phyloP scores from a whole-genome alignment of 202 grass and related monocot species.

The Carex sylvatica region DNA sequence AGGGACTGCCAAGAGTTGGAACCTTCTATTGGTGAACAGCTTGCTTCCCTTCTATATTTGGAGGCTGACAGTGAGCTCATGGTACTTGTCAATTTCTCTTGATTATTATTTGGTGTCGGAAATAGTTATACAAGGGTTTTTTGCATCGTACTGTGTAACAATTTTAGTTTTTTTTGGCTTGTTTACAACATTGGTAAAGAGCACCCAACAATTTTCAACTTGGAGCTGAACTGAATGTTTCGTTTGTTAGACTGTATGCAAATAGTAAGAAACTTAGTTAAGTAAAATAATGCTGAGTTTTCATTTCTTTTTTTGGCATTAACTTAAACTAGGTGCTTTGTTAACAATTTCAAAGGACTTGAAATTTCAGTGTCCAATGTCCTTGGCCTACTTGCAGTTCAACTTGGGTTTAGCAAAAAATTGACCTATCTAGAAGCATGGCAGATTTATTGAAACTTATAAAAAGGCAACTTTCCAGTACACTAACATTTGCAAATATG shows the following conservation, averaged over 20 bases:
- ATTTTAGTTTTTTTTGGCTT: conserved; percentile 21
- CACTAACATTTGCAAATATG: not conserved
- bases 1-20: conserved; percentile 97
- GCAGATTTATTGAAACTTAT: not conserved
- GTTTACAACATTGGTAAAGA: not conserved
- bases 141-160: not conserved
- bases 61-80: conserved; percentile 92
- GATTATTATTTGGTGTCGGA: conserved; percentile 16
- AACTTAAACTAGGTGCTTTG: not conserved
- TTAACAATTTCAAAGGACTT: not conserved
- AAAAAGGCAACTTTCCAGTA: not conserved
- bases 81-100: conserved; percentile 40
- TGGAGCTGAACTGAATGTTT: not conserved
- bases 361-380: not conserved
- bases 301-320: not conserved
- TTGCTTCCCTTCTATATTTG: conserved; percentile 92
- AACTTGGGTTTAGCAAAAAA: not conserved
- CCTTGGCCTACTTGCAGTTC: not conserved
- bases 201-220: not conserved
- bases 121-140: not conserved
- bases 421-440: not conserved
- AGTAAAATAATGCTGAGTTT: not conserved
- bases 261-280: not conserved
- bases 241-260: not conserved
- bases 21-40: conserved; percentile 86